Conservation (phyloP, 768 basidiomycete species). For the Podaxis sp. region DNA sequence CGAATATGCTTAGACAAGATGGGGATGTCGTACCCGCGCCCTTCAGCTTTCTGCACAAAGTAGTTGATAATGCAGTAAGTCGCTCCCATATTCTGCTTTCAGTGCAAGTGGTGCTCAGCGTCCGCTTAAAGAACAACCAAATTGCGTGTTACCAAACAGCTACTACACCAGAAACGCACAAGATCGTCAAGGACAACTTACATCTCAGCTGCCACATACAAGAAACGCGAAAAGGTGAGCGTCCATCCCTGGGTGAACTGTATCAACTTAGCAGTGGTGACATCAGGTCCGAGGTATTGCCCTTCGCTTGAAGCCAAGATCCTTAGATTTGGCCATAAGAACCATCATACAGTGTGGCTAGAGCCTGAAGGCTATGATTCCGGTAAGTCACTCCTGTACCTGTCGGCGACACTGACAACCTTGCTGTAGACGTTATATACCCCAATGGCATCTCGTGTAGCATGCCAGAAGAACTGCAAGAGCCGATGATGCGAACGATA, state of each 20-base stretch:
- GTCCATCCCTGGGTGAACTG: background rate
- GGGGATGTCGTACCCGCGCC: conserved; percentile 68
- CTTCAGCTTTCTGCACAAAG: conserved; percentile 74
- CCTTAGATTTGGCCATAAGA: conserved; percentile 71
- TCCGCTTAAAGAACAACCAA: conserved; percentile 59
- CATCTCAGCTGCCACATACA: conserved; percentile 83
- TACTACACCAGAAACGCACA: conserved; percentile 74
- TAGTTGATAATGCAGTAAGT: conserved; percentile 69
- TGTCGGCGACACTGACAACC: background rate
- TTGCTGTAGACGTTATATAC: conserved; percentile 71
- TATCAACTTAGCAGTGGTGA: background rate
- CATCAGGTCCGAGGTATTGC: conserved; percentile 83
- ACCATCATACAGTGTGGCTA: conserved; percentile 77
- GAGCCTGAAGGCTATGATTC: conserved; percentile 94
- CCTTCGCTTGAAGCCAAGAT: conserved; percentile 90
- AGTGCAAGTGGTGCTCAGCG: background rate
- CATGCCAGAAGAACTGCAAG: conserved; percentile 83
- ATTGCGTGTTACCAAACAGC: conserved; percentile 69
- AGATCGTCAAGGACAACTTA: conserved; percentile 72
- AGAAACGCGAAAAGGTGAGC: conserved; percentile 79
- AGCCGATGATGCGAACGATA: conserved; percentile 80
- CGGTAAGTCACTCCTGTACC: conserved; percentile 38
- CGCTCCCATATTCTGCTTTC: background rate
- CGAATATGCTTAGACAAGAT: conserved; percentile 56
- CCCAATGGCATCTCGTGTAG: conserved; percentile 90